phyloP scores from a whole-genome alignment of 257 asterid genomes.

The Prunella vulgaris region DNA sequence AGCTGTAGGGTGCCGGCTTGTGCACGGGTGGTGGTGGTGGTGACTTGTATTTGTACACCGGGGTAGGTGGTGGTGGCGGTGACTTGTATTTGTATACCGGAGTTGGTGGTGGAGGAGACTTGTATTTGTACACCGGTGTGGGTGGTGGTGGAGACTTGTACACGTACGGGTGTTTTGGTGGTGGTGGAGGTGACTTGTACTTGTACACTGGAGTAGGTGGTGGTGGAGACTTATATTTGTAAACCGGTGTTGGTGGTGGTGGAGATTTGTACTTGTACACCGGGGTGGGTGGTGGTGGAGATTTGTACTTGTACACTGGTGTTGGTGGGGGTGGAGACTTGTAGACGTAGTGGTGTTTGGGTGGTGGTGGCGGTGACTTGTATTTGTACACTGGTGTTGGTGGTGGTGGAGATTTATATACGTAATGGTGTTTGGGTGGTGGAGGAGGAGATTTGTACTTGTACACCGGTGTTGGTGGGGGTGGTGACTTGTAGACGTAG shows the following conservation, averaged over 20 bases:
- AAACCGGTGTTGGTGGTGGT: not conserved
- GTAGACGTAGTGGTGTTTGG: too few species aligned
- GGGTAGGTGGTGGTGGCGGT: conserved; percentile 19
- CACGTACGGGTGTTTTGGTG: not conserved
- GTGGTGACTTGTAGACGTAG: not conserved
- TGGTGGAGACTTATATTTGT: conserved; percentile 21
- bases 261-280: too few species aligned
- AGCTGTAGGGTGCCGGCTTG: conserved; percentile 8
- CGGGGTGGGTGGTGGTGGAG: too few species aligned
- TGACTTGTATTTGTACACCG: conserved; percentile 8
- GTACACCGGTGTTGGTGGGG: too few species aligned
- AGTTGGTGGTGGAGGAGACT: conserved; percentile 12
- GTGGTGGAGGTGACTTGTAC: not conserved
- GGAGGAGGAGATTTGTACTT: too few species aligned
- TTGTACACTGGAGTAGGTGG: conserved; percentile 12
- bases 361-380: too few species aligned
- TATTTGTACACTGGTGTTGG: too few species aligned
- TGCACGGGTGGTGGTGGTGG: conserved; percentile 20
- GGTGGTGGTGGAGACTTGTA: conserved; percentile 20
- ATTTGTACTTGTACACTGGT: too few species aligned
- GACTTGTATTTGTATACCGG: conserved; percentile 7
- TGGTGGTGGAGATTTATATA: too few species aligned
- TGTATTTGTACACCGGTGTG: not conserved
- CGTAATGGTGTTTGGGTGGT: too few species aligned
- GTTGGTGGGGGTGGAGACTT: too few species aligned